These are phyloP conservation scores for Erodium texanum DNA, from an alignment of 441 rosid species.

Conservation along the genomic window DNA sequence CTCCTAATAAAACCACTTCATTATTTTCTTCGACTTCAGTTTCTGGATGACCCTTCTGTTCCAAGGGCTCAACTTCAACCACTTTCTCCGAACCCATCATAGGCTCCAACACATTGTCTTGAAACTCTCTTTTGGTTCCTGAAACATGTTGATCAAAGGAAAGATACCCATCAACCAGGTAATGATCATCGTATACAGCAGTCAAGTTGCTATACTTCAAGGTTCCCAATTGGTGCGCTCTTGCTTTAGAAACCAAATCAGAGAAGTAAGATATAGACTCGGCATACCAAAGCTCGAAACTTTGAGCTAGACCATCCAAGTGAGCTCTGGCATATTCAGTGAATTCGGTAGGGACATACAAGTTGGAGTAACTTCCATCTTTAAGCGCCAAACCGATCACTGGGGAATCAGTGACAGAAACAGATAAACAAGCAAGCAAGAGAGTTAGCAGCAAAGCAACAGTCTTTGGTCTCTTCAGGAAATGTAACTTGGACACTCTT, in stretches of 20 bases:
- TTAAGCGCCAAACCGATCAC: constrained; percentile 45
- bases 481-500: constrained; percentile 24
- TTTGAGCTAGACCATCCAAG: constrained; percentile 31
- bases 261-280: constrained; percentile 29
- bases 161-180: too few relatives aligned
- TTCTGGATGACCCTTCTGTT: too few relatives aligned
- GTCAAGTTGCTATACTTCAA: constrained; percentile 53
- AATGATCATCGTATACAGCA: constrained; percentile 27
- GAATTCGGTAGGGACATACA: constrained; percentile 35
- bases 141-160: neutral
- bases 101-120: constrained; percentile 14
- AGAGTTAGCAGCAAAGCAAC: constrained; percentile 33
- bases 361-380: constrained; percentile 26
- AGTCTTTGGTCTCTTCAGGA: constrained; percentile 36
- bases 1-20: too few relatives aligned
- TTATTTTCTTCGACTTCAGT: too few relatives aligned
- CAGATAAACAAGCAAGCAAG: constrained; percentile 29
- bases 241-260: constrained; percentile 30
- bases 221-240: constrained; percentile 24
- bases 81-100: too few relatives aligned
- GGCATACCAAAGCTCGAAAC: constrained; percentile 34
- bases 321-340: constrained; percentile 26
- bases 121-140: neutral
- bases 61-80: too few relatives aligned
- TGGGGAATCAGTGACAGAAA: constrained; percentile 77